Base-by-base conservation (phyloP, 805 yeast species). In the Starmerella apis region DNA sequence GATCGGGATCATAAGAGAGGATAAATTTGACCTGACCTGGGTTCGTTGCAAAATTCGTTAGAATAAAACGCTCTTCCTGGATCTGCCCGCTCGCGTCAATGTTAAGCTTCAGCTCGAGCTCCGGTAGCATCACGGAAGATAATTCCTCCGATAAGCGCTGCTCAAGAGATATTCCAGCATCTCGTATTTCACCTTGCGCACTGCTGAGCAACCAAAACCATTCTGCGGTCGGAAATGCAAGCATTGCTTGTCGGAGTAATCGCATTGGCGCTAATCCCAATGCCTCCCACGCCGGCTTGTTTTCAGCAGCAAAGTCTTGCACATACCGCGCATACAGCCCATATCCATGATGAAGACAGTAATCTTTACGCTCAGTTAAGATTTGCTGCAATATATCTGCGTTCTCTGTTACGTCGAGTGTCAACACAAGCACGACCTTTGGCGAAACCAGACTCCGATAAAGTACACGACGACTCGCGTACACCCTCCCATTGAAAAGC, bases 141-240 rank as follows among this genome's bases (percentile, higher is more conserved):
- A 38, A 20, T 13, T 38, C 30, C 37, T 10, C n/a, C 7, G 27
- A 18, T 4, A 43, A 27, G 7, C 30, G 36, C 20, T 30, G 18
- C 18, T 28, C 19, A 4, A 31, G 36, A 5, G 46, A 13, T 1
- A 28, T 14, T 4, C 27, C 28, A 4, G 19, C n/a, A 14, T 36
- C 25, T 24, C 36, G 42, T 20, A 44, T 44, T 18, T 36, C 36
- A 14, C 82, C 68, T 0, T 86, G 77, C 59, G 81, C 78, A 56
- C 83, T 77, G 62, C 83, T 94, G 41, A 86, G 61, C 59, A 78
- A 85, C 86, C 95, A 83, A 58, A 86, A 79, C 73, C 85, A 83
- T 60, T 83, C 78, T 18, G 94, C 81, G 33, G 78, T 71, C 1
- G 96, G 96, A 68, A 86, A 86, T 0, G 94, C 90, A 62, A 76